Conservation (phyloP, 306 rosid genomes). For the Macrotyloma uniflorum region DNA sequence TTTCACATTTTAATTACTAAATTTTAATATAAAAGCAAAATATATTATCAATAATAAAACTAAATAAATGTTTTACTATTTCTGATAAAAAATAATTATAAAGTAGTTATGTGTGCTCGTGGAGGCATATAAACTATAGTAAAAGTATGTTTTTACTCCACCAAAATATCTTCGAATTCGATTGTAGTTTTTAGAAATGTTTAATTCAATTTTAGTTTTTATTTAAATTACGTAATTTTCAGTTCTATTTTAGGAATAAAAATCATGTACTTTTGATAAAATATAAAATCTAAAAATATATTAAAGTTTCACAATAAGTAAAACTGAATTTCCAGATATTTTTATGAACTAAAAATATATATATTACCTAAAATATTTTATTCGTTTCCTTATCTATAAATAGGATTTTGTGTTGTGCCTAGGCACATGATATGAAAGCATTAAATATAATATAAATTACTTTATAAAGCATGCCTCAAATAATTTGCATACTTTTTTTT, state of each 20-base stretch:
- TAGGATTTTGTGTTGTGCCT: background rate
- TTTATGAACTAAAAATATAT: background rate
- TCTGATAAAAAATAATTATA: background rate
- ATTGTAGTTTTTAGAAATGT: background rate
- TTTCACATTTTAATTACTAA: background rate
- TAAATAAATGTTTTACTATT: background rate
- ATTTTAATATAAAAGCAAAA: background rate
- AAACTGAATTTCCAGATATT: background rate
- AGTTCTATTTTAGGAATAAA: no score
- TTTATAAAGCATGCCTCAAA: conserved; percentile 5
- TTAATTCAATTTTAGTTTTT: no score
- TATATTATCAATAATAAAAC: background rate
- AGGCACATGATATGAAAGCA: background rate
- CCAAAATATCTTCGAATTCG: background rate
- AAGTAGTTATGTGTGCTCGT: background rate
- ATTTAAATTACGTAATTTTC: no score
- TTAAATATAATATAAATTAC: background rate
- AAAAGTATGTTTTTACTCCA: background rate
- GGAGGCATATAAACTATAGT: background rate
- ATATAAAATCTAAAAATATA: no score
- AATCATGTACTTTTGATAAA: no score
- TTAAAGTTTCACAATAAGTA: background rate
- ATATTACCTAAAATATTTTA: background rate
- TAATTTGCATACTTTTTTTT: background rate
- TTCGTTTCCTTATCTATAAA: background rate